phyloP scores from a whole-genome alignment of 2,329 filamentous ascomycete genomes.

The Onygenales sp. region DNA sequence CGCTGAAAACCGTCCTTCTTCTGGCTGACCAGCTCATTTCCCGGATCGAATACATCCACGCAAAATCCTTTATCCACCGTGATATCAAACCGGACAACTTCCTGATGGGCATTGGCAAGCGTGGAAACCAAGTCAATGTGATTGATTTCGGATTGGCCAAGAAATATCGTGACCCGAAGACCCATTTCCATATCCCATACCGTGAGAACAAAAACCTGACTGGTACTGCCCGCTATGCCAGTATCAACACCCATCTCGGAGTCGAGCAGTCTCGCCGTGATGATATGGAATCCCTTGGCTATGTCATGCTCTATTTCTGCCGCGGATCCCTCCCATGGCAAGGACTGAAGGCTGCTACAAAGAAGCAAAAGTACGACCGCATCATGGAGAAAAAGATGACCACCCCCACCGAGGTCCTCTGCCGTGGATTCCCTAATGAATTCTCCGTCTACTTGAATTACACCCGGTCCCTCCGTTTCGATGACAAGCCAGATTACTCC shows the following conservation, averaged over 20 bases:
- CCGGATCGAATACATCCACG: slow-evolving; percentile 98
- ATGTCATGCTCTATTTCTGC: slow-evolving; percentile 99
- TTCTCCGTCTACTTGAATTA: slow-evolving; percentile 99
- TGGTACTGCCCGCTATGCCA: slow-evolving; percentile 94
- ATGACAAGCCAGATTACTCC: slow-evolving; percentile 99
- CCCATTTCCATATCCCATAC: slow-evolving; percentile 98
- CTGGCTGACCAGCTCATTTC: slow-evolving; percentile 97
- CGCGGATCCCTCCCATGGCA: slow-evolving; percentile 98
- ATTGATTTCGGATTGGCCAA: slow-evolving; percentile 99
- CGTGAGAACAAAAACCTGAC: slow-evolving; percentile 99
- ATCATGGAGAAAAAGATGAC: slow-evolving; percentile 99
- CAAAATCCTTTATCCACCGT: slow-evolving; percentile 98
- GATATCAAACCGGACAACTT: slow-evolving; percentile 99
- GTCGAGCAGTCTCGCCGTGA: slow-evolving; percentile 98
- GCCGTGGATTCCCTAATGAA: slow-evolving; percentile 98
- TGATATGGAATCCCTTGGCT: slow-evolving; percentile 97
- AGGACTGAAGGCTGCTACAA: slow-evolving; percentile 93
- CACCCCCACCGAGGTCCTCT: slow-evolving; percentile 94
- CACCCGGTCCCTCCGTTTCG: slow-evolving; percentile 94
- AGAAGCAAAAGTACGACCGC: slow-evolving; percentile 99
- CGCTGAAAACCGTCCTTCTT: slow-evolving; percentile 92
- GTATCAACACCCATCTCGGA: slow-evolving; percentile 96
- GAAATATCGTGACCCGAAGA: slow-evolving; percentile 99
- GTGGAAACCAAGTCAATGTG: slow-evolving; percentile 98
- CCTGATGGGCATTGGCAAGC: slow-evolving; percentile 97